phyloP scores from a whole-genome alignment of 805 yeast species.

The Cyberlindnera bimundalis region DNA sequence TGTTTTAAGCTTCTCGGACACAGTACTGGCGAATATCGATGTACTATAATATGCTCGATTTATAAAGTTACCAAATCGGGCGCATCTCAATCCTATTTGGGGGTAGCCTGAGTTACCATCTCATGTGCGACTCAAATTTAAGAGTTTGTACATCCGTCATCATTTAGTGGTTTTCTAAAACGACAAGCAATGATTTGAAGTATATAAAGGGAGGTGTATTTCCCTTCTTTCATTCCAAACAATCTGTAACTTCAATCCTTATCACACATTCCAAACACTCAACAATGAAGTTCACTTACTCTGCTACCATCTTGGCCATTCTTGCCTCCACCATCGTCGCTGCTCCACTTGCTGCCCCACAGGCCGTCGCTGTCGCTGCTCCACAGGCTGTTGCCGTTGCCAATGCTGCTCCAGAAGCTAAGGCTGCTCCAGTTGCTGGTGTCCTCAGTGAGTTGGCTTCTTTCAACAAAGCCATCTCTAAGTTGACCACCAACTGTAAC shows the following conservation, averaged over 20 bases:
- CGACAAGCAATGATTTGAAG: background rate
- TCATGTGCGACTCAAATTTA: too few relatives aligned
- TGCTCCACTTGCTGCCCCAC: slow-evolving; percentile 14
- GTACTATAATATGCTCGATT: too few relatives aligned
- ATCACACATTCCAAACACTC: slow-evolving; percentile 11
- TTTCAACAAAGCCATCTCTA: slow-evolving; percentile 3
- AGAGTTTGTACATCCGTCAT: too few relatives aligned
- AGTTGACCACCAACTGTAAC: slow-evolving; percentile 4
- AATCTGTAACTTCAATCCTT: background rate
- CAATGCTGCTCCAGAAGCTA: slow-evolving; percentile 9
- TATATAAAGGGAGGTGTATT: background rate
- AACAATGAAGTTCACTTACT: slow-evolving; percentile 31
- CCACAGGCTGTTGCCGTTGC: slow-evolving; percentile 14
- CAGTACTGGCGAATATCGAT: too few relatives aligned
- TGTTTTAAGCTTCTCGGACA: too few relatives aligned
- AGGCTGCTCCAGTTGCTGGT: slow-evolving; percentile 7
- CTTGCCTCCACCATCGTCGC: slow-evolving; percentile 28
- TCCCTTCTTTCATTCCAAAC: background rate
- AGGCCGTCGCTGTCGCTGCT: slow-evolving; percentile 10
- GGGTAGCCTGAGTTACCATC: too few relatives aligned
- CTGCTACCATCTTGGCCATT: slow-evolving; percentile 28
- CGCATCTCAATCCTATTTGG: too few relatives aligned
- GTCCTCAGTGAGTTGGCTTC: slow-evolving; percentile 3
- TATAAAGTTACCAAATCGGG: too few relatives aligned
- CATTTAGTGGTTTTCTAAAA: too few relatives aligned